Evolutionary conservation across 2,329 filamentous ascomycete species (phyloP).

Genomic region (Fusarium concolor): DNA sequence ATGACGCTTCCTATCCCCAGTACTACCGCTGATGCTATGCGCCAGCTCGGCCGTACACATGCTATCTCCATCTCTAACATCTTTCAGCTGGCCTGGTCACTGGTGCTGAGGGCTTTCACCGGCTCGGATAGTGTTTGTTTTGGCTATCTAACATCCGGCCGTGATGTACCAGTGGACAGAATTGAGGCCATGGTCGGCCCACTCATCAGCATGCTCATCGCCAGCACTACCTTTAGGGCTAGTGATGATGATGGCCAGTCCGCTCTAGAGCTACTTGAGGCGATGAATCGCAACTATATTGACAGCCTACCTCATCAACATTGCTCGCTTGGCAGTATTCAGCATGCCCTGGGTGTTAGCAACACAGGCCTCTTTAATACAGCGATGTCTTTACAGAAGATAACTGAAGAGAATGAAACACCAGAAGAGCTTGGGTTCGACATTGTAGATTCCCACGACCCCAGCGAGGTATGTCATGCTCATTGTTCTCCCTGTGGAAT

Average conservation of each 20-base stretch:
- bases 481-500: not conserved
- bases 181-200: not conserved
- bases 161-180: not conserved
- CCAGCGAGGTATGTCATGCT: not conserved
- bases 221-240: not conserved
- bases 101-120: not conserved
- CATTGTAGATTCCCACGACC: not conserved
- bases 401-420: not conserved
- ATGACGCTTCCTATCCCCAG: not conserved
- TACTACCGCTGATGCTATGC: not conserved
- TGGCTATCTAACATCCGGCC: not conserved
- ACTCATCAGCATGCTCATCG: not conserved
- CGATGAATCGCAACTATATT: not conserved
- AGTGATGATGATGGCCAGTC: not conserved
- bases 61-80: not conserved
- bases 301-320: not conserved
- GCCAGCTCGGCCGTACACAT: not conserved
- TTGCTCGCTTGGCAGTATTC: not conserved
- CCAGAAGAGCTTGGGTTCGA: not conserved
- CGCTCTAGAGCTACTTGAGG: not conserved
- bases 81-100: not conserved
- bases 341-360: not conserved
- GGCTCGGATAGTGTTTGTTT: not conserved
- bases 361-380: not conserved
- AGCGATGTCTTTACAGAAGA: not conserved